phyloP scores from a whole-genome alignment of 83 land plant genomes.

The Diphasiastrum complanatum region DNA sequence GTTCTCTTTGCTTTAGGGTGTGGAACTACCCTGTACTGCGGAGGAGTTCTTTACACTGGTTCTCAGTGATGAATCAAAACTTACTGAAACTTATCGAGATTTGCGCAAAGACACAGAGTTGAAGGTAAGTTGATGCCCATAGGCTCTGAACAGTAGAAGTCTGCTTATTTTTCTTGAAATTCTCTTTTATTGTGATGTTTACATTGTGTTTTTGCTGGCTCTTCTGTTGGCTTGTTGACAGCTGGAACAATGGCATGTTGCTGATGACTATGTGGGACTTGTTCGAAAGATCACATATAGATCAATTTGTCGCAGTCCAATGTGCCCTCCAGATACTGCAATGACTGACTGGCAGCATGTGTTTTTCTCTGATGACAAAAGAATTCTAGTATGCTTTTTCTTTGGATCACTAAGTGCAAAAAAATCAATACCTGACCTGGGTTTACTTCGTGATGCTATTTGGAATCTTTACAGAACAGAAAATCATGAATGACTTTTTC shows the following conservation, averaged over 20 bases:
- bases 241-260: constrained; percentile 80
- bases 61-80: constrained; percentile 60
- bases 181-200: not conserved
- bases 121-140: constrained; percentile 33
- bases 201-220: not conserved
- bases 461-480: not conserved
- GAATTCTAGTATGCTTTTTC: constrained; percentile 41
- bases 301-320: constrained; percentile 74
- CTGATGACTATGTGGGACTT: constrained; percentile 80
- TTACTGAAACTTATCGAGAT: constrained; percentile 50
- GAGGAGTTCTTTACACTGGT: constrained; percentile 56
- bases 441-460: not conserved
- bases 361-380: constrained; percentile 54
- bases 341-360: constrained; percentile 88
- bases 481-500: not conserved
- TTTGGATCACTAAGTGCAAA: not conserved
- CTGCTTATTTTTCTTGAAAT: not conserved
- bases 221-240: constrained; percentile 21
- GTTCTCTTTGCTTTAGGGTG: constrained; percentile 32
- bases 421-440: not conserved
- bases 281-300: constrained; percentile 76
- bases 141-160: not conserved
- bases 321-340: constrained; percentile 97
- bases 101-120: constrained; percentile 62
- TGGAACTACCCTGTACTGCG: constrained; percentile 75